Conservation (phyloP, 2,329 filamentous ascomycete genomes). For the Rugonectria rugulosa region DNA sequence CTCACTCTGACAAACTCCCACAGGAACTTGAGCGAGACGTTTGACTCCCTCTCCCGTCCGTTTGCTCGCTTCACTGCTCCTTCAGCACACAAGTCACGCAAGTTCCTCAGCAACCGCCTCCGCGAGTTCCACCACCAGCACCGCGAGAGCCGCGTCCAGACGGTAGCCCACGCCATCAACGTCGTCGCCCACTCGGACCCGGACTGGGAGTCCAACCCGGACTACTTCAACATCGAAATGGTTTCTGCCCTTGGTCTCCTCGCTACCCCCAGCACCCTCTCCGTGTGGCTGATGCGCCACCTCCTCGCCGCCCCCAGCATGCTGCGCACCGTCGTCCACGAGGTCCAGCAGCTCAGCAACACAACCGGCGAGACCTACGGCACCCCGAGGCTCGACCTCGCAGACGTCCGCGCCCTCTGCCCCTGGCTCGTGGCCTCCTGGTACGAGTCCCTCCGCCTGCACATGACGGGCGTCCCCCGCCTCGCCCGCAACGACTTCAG, state of each 20-base stretch:
- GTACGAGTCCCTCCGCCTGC: conserved; percentile 43
- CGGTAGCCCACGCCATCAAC: conserved; percentile 42
- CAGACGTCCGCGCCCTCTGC: conserved; percentile 35
- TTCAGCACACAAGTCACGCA: conserved; percentile 38
- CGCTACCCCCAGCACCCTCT: conserved; percentile 41
- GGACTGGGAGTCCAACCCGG: conserved; percentile 41
- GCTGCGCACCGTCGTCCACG: conserved; percentile 29
- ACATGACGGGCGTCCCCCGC: conserved; percentile 43
- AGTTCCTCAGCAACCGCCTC: conserved; percentile 35
- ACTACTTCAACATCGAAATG: conserved; percentile 44
- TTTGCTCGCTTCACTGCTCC: conserved; percentile 37
- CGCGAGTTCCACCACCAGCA: conserved; percentile 38
- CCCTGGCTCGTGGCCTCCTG: conserved; percentile 42
- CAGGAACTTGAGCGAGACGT: conserved; percentile 40
- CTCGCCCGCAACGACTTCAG: conserved; percentile 40
- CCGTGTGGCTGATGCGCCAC: conserved; percentile 42
- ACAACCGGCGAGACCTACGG: conserved; percentile 18
- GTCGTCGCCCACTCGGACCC: conserved; percentile 40
- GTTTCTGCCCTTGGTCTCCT: conserved; percentile 43
- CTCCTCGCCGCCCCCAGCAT: conserved; percentile 33
- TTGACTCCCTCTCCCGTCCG: conserved; percentile 41
- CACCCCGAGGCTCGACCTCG: conserved; percentile 29
- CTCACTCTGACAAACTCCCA: too few species aligned
- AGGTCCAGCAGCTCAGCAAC: conserved; percentile 31
- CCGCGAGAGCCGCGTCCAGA: conserved; percentile 30